These are phyloP conservation scores for Narthecium ossifragum DNA, from an alignment of 106 monocot species.

Conservation along the genomic window DNA sequence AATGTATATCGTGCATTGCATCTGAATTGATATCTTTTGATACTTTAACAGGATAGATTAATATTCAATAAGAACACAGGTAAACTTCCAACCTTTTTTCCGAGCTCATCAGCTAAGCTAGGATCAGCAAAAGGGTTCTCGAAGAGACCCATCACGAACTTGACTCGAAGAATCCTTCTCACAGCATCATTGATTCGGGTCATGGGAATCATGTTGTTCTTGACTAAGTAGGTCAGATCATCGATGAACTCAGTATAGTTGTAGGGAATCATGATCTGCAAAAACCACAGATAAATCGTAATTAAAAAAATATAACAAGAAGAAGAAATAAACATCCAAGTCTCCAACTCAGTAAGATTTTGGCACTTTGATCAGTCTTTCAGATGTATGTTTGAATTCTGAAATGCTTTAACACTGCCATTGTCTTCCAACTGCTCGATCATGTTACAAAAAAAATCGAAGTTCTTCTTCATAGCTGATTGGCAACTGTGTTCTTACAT, in stretches of 20 bases:
- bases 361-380: no score
- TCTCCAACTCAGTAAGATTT: no score
- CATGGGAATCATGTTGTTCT: slow-evolving; percentile 16
- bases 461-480: neutral
- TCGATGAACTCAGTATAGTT: slow-evolving; percentile 14
- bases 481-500: no score
- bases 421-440: no score
- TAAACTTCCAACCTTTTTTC: slow-evolving; percentile 10
- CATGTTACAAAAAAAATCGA: neutral
- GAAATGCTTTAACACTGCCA: neutral
- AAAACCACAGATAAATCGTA: neutral
- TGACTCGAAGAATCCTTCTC: slow-evolving; percentile 24
- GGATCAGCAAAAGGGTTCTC: slow-evolving; percentile 17
- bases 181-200: slow-evolving; percentile 26
- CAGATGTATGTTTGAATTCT: neutral
- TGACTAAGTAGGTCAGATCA: slow-evolving; percentile 11
- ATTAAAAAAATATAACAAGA: neutral
- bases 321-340: neutral
- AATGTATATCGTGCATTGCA: neutral
- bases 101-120: slow-evolving; percentile 9
- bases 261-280: slow-evolving; percentile 20
- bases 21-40: neutral
- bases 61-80: neutral
- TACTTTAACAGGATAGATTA: neutral
- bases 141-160: slow-evolving; percentile 28